These are phyloP conservation scores for Triticum monococcum DNA, from an alignment of 176 grass and related monocot genomes.

Conservation along the genomic window DNA sequence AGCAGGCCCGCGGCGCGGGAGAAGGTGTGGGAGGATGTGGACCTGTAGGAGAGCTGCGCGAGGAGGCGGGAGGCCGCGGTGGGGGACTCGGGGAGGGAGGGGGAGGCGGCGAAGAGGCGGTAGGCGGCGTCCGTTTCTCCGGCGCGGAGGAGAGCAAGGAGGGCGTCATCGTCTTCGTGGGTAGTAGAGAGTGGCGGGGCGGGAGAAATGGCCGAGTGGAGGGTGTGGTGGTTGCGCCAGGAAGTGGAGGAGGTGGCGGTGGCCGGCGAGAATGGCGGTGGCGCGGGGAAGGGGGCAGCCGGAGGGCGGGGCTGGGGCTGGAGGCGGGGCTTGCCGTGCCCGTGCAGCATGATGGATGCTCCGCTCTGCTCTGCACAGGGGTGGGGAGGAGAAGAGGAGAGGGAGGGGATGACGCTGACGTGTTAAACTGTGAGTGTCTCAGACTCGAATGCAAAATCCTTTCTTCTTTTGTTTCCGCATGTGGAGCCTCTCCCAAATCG, in stretches of 20 bases:
- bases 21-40: slow-evolving; percentile 18
- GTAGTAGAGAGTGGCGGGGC: neutral
- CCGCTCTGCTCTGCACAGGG: neutral
- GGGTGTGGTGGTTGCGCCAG: neutral
- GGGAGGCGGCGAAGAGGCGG: slow-evolving; percentile 37
- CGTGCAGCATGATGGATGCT: slow-evolving; percentile 7
- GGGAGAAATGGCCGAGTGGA: neutral
- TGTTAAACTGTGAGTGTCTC: slow-evolving; percentile 3
- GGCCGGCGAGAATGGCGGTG: neutral
- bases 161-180: slow-evolving; percentile 21
- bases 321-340: neutral
- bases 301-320: neutral
- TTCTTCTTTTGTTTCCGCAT: neutral
- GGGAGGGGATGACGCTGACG: slow-evolving; percentile 24
- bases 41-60: slow-evolving; percentile 63
- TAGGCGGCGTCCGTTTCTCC: slow-evolving; percentile 74
- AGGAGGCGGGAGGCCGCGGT: slow-evolving; percentile 77
- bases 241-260: neutral
- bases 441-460: neutral
- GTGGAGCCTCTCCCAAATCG: neutral
- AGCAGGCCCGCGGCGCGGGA: slow-evolving; percentile 62
- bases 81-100: slow-evolving; percentile 46
- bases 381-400: neutral
- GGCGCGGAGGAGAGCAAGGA: slow-evolving; percentile 60
- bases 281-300: neutral